phyloP scores from a whole-genome alignment of 2,329 filamentous ascomycete genomes.

The Helicocarpus griseus region DNA sequence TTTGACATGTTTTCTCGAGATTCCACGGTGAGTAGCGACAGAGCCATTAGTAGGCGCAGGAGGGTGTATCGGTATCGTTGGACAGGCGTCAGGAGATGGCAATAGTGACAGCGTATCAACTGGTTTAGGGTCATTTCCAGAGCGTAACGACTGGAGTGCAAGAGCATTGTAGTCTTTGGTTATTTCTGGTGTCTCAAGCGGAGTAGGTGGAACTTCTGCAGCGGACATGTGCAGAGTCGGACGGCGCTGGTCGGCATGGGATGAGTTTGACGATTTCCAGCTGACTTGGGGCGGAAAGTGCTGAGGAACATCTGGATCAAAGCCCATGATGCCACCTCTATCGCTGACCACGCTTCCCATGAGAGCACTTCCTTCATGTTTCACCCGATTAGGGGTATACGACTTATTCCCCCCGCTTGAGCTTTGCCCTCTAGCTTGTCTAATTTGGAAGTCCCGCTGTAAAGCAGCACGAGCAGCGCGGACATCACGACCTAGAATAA shows the following conservation, averaged over 20 bases:
- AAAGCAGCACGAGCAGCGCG: constrained; percentile 40
- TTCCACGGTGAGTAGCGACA: constrained; percentile 45
- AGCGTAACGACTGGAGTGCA: constrained; percentile 33
- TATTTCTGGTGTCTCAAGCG: constrained; percentile 14
- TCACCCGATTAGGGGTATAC: constrained; percentile 36
- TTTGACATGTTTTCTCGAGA: constrained; percentile 53
- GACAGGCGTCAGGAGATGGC: constrained; percentile 44
- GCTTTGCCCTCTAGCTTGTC: constrained; percentile 37
- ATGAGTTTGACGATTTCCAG: constrained; percentile 44
- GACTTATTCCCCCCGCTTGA: constrained; percentile 36
- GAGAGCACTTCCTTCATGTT: constrained; percentile 35
- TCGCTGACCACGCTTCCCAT: constrained; percentile 46
- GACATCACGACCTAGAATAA: constrained; percentile 54
- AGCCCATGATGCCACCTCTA: constrained; percentile 45
- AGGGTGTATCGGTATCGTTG: constrained; percentile 52
- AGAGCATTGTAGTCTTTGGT: constrained; percentile 38
- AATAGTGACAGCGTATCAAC: constrained; percentile 39
- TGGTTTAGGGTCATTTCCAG: constrained; percentile 31
- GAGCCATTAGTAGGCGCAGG: constrained; percentile 36
- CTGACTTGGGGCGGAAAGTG: constrained; percentile 31
- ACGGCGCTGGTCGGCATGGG: constrained; percentile 26
- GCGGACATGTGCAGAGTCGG: constrained; percentile 15
- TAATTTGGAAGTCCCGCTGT: constrained; percentile 34
- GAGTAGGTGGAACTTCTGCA: constrained; percentile 6
- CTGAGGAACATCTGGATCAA: constrained; percentile 34